phyloP scores from a whole-genome alignment of 805 yeast species.

The Pichia ethanolica region DNA sequence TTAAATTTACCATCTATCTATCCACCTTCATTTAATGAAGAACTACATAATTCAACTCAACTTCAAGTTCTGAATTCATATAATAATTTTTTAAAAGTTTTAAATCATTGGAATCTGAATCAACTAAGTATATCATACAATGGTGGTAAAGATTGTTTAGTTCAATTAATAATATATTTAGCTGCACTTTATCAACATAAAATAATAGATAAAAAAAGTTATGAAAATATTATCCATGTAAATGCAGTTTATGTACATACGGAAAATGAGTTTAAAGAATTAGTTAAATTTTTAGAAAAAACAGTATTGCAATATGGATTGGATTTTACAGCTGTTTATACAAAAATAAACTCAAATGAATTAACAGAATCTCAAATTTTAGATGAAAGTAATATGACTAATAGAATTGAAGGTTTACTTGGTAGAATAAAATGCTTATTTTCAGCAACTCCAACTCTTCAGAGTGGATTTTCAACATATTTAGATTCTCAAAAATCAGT shows the following conservation, averaged over 20 bases:
- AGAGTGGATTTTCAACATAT: conserved; percentile 59
- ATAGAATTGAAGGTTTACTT: neutral
- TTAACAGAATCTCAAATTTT: neutral
- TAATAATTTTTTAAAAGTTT: conserved; percentile 13
- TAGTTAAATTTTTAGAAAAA: conserved; percentile 54
- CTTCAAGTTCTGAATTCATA: conserved; percentile 19
- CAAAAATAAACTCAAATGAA: neutral
- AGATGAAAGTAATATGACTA: neutral
- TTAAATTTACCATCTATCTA: conserved; percentile 6
- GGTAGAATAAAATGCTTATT: conserved; percentile 5
- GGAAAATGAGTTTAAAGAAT: conserved; percentile 63
- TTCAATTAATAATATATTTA: conserved; percentile 68
- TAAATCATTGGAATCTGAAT: conserved; percentile 24
- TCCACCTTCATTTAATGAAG: neutral
- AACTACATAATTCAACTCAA: conserved; percentile 18
- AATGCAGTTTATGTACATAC: conserved; percentile 68
- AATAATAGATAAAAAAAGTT: conserved; percentile 9
- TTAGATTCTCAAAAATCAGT: conserved; percentile 44
- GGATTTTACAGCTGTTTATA: conserved; percentile 27
- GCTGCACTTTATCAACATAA: conserved; percentile 36
- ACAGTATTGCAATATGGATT: conserved; percentile 53
- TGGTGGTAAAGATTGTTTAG: conserved; percentile 96
- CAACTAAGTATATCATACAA: conserved; percentile 79
- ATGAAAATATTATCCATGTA: conserved; percentile 21
- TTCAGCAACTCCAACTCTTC: conserved; percentile 30